Conservation (phyloP, 108 stramenopile genomes). For the Asterionellopsis glacialis region DNA sequence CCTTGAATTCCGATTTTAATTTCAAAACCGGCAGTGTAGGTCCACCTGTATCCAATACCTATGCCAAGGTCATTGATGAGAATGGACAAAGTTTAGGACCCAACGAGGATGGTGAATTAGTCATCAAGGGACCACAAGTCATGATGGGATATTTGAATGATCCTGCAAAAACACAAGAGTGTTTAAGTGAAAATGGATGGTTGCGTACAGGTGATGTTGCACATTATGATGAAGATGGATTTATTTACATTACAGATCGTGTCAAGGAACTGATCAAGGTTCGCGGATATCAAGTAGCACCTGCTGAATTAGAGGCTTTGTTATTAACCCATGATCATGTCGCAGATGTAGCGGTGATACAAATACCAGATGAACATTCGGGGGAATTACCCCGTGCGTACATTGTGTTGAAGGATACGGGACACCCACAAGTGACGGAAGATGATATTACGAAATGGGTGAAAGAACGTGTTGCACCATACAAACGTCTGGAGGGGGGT, state of each 20-base stretch:
- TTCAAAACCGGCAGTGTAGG: constrained; percentile 65
- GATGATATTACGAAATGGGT: constrained; percentile 78
- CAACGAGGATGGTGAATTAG: constrained; percentile 75
- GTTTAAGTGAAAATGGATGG: constrained; percentile 72
- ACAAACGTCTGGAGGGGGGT: constrained; percentile 84
- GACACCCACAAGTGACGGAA: constrained; percentile 39
- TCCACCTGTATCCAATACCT: constrained; percentile 54
- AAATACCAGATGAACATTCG: constrained; percentile 59
- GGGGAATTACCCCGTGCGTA: constrained; percentile 91
- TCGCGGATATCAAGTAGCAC: constrained; percentile 89
- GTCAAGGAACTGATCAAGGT: constrained; percentile 95
- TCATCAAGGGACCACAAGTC: constrained; percentile 77
- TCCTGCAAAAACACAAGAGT: constrained; percentile 72
- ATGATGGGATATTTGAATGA: constrained; percentile 87
- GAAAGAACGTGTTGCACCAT: constrained; percentile 72
- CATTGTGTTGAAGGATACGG: constrained; percentile 48
- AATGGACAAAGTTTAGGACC: constrained; percentile 63
- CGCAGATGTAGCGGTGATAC: constrained; percentile 87
- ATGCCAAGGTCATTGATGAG: constrained; percentile 76
- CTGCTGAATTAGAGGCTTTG: constrained; percentile 93
- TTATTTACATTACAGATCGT: constrained; percentile 83
- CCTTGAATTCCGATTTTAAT: constrained; percentile 54
- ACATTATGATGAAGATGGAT: constrained; percentile 85
- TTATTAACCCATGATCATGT: constrained; percentile 70
- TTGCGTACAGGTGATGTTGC: constrained; percentile 86